Conservation (phyloP, 495 filamentous ascomycete genomes). For the Aspergillus nanangensis region DNA sequence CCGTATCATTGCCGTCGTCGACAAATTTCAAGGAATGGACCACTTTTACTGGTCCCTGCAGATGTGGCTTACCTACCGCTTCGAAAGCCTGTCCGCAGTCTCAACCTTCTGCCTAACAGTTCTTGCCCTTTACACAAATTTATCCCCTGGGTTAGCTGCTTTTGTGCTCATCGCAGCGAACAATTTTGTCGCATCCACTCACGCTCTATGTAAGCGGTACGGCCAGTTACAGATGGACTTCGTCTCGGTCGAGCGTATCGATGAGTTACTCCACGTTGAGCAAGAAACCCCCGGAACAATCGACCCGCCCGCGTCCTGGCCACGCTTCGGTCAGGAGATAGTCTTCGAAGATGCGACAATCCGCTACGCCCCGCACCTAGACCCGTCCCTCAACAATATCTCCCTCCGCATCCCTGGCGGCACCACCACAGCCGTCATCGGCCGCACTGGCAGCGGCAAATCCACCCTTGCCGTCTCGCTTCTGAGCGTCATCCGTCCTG, state of each 20-base stretch:
- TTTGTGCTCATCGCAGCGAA: constrained; percentile 55
- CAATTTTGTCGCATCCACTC: constrained; percentile 59
- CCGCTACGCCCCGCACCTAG: constrained; percentile 70
- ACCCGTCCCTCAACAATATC: constrained; percentile 60
- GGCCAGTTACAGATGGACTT: constrained; percentile 86
- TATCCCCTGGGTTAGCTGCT: constrained; percentile 69
- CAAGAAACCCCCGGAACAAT: constrained; percentile 64
- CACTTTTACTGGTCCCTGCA: constrained; percentile 89
- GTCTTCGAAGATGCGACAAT: constrained; percentile 72
- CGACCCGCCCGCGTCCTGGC: constrained; percentile 71
- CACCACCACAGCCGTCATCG: constrained; percentile 60
- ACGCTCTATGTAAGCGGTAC: constrained; percentile 67
- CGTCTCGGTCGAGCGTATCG: constrained; percentile 78
- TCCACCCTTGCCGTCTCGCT: constrained; percentile 62
- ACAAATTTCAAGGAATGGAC: constrained; percentile 86
- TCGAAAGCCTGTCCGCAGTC: constrained; percentile 62
- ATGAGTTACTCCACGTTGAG: constrained; percentile 71
- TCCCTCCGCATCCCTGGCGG: constrained; percentile 68
- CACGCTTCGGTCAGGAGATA: constrained; percentile 62
- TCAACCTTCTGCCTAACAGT: constrained; percentile 69
- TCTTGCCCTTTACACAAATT: constrained; percentile 62
- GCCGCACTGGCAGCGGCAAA: constrained; percentile 64
- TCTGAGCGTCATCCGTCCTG: constrained; percentile 52
- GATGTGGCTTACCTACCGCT: constrained; percentile 75
- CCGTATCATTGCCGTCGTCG: constrained; percentile 68